Evolutionary conservation across 768 basidiomycete species (phyloP), one percentile per base, ranked within the genome.

Genomic region (Mrakia hoshinonis): DNA sequence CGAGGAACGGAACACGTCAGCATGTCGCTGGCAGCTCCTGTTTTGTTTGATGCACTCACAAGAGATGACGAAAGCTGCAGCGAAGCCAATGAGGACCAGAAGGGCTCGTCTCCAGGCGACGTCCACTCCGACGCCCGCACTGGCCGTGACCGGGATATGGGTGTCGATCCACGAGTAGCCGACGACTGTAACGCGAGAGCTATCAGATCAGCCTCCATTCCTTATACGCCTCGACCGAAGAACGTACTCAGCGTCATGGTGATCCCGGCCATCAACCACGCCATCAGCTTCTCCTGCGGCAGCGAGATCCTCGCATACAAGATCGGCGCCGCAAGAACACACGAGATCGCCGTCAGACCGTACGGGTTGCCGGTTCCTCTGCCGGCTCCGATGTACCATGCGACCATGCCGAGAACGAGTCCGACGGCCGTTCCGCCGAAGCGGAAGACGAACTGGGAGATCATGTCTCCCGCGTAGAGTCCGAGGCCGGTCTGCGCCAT

Each of bases 121-220:
- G 1, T 76, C 75, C 78, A 84, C 85, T 1, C 86, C 86, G 6
- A 83, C 79, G 2, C 86, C 86, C 1, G 83, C 81, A 67, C 83
- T 83, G 20, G 80, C 82, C 29, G 82, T 76, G 34, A 83, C 77
- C 1, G 76, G 74, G 2, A 83, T 74, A 74, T 86, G 83, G 3
- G 81, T 82, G 72, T 87, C 85, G 49, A 86, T 80, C 84, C 84
- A 86, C 0, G 83, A 83, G 75, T 86, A 87, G 0, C 85, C 85
- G 2, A 85, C 77, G 20, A 84, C 79, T 65, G 63, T n/a, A n/a
- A 62, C 39, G 46, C 1, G 24, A 64, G 46, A n/a, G 26, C 5
- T 26, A 39, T 18, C 22, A n/a, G 24, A 48, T 7, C 39, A 15
- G 55, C 18, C 24, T 7, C 52, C 11, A 54, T 15, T 31, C 4